Base-by-base conservation (phyloP, 768 basidiomycete species). In the Termitomyces sp. region DNA sequence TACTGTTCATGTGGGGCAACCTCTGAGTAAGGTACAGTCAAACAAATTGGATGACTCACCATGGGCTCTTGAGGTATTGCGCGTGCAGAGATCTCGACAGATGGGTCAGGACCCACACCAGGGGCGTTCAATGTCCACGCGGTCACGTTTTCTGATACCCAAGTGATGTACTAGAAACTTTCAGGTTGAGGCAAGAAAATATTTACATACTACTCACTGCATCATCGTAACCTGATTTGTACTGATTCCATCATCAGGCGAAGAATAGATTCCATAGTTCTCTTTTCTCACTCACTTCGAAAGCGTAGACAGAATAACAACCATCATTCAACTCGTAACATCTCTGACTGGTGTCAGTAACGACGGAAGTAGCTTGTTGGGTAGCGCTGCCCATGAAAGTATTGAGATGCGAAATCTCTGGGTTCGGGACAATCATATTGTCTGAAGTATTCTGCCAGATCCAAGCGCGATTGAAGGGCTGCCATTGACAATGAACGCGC, bases 51-150 rank as follows among this genome's bases (percentile, higher is more conserved):
- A 40, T 45, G n/a, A 54, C 80, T 50, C 60, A 90, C 88, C 89
- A 93, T 90, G 20, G 92, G 92, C 69, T 94, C 92, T 62, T 84
- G 82, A 1, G 92, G 78, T 22, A 94, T 72, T 2, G 85, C 78
- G 28, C 92, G 77, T 33, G 76, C 74, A 2, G 81, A 79, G 51
- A 94, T 88, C 47, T 86, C 69, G 1, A 79, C 80, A 18, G 68
- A 62, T 1, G 75, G 41, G 66, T 94, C 86, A 1, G 86, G 72
- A 0, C 75, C 87, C 62, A 93, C 65, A 2, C 85, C 90, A 4
- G 78, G 79, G 16, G 76, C 87, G 40, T 83, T 79, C 56, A 94
- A 66, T 16, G 87, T 90, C 92, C 92, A 93, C 8, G 85, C 73
- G 14, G 76, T 68, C 62, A 82, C 75, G 65, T 78, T 79, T 60